These are phyloP conservation scores for Cerrena zonata DNA, from an alignment of 1,284 basidiomycete genomes.

Conservation along the genomic window DNA sequence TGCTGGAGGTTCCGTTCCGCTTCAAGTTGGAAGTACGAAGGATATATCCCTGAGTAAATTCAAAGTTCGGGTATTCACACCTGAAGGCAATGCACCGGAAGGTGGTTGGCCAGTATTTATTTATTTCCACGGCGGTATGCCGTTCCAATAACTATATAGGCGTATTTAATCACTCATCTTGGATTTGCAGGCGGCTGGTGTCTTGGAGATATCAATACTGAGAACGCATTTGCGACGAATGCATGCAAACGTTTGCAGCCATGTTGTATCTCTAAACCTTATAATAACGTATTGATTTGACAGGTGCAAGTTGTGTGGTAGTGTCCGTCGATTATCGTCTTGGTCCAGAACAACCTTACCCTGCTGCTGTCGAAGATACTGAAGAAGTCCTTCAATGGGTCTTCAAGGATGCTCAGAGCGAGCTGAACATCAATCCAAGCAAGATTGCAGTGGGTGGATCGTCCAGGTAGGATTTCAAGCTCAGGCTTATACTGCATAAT, in stretches of 20 bases:
- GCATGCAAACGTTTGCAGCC: slow-evolving; percentile 46
- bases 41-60: slow-evolving; percentile 45
- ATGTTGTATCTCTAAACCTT: not conserved
- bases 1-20: slow-evolving; percentile 48
- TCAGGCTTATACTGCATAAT: not conserved
- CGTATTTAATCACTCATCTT: slow-evolving; percentile 9
- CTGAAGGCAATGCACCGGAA: slow-evolving; percentile 41
- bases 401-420: slow-evolving; percentile 34
- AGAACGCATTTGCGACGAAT: slow-evolving; percentile 53
- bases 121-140: slow-evolving; percentile 55
- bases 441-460: slow-evolving; percentile 59
- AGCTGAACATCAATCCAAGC: slow-evolving; percentile 36
- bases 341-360: slow-evolving; percentile 70
- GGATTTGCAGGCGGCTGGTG: slow-evolving; percentile 58
- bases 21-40: slow-evolving; percentile 47
- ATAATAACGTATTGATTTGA: not conserved
- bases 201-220: slow-evolving; percentile 53
- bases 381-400: slow-evolving; percentile 65
- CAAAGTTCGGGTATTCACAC: slow-evolving; percentile 52
- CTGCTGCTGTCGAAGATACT: slow-evolving; percentile 69
- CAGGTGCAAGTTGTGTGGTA: slow-evolving; percentile 50
- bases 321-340: slow-evolving; percentile 70
- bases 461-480: slow-evolving; percentile 44
- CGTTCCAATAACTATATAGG: slow-evolving; percentile 2
- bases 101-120: slow-evolving; percentile 59